These are phyloP conservation scores for Lecanicillium sp. DNA, from an alignment of 2,329 filamentous ascomycete genomes.

Conservation along the genomic window DNA sequence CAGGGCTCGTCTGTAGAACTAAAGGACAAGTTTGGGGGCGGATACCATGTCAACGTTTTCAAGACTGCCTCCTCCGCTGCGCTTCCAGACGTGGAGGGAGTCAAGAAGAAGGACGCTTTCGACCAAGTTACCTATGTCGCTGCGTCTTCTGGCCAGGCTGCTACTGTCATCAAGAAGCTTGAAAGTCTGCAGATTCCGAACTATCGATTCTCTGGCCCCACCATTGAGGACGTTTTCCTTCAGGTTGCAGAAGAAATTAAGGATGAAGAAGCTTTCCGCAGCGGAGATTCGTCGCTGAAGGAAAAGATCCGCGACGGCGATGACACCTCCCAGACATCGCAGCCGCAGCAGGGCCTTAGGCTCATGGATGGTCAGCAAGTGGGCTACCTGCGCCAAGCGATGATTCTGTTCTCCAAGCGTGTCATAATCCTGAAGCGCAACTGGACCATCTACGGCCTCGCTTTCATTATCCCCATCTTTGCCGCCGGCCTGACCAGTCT, in stretches of 20 bases:
- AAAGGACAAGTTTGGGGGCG: slow-evolving; percentile 75
- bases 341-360: slow-evolving; percentile 35
- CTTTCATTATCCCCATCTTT: slow-evolving; percentile 70
- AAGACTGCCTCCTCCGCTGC: slow-evolving; percentile 46
- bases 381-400: slow-evolving; percentile 62
- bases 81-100: slow-evolving; percentile 47
- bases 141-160: slow-evolving; percentile 62
- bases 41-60: slow-evolving; percentile 74
- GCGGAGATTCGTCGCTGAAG: slow-evolving; percentile 18
- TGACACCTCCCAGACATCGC: slow-evolving; percentile 19
- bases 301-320: slow-evolving; percentile 19
- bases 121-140: slow-evolving; percentile 71
- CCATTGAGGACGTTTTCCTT: slow-evolving; percentile 88
- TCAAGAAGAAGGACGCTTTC: slow-evolving; percentile 53
- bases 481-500: slow-evolving; percentile 74
- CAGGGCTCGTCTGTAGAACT: slow-evolving; percentile 80
- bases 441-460: slow-evolving; percentile 67
- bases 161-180: slow-evolving; percentile 62
- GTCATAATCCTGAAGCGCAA: slow-evolving; percentile 72
- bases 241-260: slow-evolving; percentile 75
- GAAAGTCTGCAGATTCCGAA: slow-evolving; percentile 63
- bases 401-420: slow-evolving; percentile 73
- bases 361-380: slow-evolving; percentile 65
- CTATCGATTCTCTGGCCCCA: slow-evolving; percentile 82
- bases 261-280: slow-evolving; percentile 38